Base-by-base conservation (phyloP, 805 yeast species). In the Isabelozyma gotoi region DNA sequence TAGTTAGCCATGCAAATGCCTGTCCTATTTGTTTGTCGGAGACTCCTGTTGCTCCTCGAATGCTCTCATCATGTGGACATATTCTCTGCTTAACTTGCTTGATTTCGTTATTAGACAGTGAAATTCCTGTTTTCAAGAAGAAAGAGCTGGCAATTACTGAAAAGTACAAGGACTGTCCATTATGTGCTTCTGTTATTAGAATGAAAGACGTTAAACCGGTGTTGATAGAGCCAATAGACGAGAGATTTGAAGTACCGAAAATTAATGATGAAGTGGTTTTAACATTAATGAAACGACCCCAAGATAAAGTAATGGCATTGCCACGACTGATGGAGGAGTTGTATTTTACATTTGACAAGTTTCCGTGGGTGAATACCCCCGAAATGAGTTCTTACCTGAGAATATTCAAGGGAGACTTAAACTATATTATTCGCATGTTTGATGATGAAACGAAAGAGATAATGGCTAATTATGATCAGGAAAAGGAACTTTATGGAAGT, bases 11-110 rank as follows among this genome's bases (percentile, higher is more conserved):
- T 46, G 84, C 85, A 1, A 84, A 84, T 51, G 82, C 83, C 32
- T 94, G 99, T 59, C 98, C 99, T 0, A 92, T 94, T 19, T 94
- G 99, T 61, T 69, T 94, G 11, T 76, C 84, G 24, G 95, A 88
- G 40, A 83, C 82, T 11, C 87, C 94, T 11, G 78, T 86, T 14
- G 97, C 97, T 0, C 97, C 99, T 2, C 72, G 98, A 43, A 95
- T 94, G 98, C 82, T 89, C 20, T 68, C 73, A 4, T 77, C 82
- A 10, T 94, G 99, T 68, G 99, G 99, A 4, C 99, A 94, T 59
- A 76, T 90, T 12, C 80, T 94, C 56, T 94, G 99, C 59, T 74
- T 80, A 43, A 80, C 90, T 11, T 94, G 99, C 62, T 63, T 92
- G 21, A 62, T 90, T 43, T 78, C 90, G 36, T 79, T 87, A 54